These are phyloP conservation scores for Rhytidiadelphus loreus DNA, from an alignment of 225 moss, liverwort and hornwort species.

Conservation along the genomic window DNA sequence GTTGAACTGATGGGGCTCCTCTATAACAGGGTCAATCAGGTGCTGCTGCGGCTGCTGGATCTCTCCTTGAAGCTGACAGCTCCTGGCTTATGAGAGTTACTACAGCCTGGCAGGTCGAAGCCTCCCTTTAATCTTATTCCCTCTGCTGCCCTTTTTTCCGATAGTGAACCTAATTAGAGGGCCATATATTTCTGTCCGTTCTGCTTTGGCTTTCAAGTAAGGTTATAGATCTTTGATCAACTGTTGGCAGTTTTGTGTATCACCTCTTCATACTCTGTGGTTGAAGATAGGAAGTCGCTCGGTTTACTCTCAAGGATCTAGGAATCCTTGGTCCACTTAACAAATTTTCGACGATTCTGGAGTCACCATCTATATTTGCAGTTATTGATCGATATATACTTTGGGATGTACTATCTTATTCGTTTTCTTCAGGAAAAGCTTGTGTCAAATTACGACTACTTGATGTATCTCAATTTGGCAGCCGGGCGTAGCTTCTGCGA, in stretches of 20 bases:
- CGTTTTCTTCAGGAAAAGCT: slow-evolving; percentile 58
- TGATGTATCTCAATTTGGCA: slow-evolving; percentile 92
- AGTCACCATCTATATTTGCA: background rate
- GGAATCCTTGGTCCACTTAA: background rate
- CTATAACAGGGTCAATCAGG: slow-evolving; percentile 86
- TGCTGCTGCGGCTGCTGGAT: slow-evolving; percentile 89
- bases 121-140: background rate
- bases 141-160: background rate
- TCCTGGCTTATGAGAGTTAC: slow-evolving; percentile 83
- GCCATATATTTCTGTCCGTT: background rate
- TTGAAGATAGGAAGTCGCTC: background rate
- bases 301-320: background rate
- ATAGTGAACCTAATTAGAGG: background rate
- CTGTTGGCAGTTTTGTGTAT: background rate
- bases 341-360: background rate
- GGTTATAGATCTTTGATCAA: background rate
- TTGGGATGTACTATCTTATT: background rate
- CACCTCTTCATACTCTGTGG: background rate
- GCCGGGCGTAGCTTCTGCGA: slow-evolving; percentile 99
- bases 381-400: background rate
- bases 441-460: slow-evolving; percentile 97
- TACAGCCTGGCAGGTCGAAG: slow-evolving; percentile 85
- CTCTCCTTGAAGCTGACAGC: slow-evolving; percentile 92
- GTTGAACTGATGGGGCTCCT: slow-evolving; percentile 48
- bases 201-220: background rate